phyloP scores from a whole-genome alignment of 1,284 basidiomycete species.

The Malassezia restricta region DNA sequence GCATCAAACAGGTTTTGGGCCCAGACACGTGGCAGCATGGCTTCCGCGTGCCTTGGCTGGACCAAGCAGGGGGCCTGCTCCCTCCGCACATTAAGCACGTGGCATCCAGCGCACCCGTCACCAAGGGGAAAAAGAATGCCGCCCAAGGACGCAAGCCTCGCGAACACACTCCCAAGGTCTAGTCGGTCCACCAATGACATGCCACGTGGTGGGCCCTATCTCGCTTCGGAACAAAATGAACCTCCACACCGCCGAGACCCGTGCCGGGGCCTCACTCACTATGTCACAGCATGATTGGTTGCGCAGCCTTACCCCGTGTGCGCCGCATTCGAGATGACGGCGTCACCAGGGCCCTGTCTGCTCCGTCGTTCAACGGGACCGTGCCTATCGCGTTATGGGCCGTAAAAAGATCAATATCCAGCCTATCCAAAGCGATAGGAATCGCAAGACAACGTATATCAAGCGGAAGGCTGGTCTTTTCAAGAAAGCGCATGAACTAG shows the following conservation, averaged over 20 bases:
- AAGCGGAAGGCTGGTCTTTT: slow-evolving; percentile 82
- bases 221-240: too few relatives aligned
- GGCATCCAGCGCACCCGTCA: slow-evolving; percentile 3
- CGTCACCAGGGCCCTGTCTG: too few relatives aligned
- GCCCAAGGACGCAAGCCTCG: background rate
- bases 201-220: too few relatives aligned
- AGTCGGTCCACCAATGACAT: too few relatives aligned
- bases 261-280: too few relatives aligned
- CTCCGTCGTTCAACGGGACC: too few relatives aligned
- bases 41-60: slow-evolving; percentile 10
- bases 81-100: slow-evolving; percentile 9
- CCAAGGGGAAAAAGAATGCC: background rate
- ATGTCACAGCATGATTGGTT: too few relatives aligned
- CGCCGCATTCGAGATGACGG: too few relatives aligned
- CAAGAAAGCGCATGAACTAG: slow-evolving; percentile 80
- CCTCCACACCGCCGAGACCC: too few relatives aligned
- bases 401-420: slow-evolving; percentile 79
- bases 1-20: background rate
- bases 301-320: too few relatives aligned
- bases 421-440: slow-evolving; percentile 76
- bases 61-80: background rate
- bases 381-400: slow-evolving; percentile 53
- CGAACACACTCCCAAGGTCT: too few relatives aligned
- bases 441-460: slow-evolving; percentile 76
- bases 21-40: background rate